Evolutionary conservation across 441 rosid species (phyloP).

Genomic region (Pelargonium exstipulatum): DNA sequence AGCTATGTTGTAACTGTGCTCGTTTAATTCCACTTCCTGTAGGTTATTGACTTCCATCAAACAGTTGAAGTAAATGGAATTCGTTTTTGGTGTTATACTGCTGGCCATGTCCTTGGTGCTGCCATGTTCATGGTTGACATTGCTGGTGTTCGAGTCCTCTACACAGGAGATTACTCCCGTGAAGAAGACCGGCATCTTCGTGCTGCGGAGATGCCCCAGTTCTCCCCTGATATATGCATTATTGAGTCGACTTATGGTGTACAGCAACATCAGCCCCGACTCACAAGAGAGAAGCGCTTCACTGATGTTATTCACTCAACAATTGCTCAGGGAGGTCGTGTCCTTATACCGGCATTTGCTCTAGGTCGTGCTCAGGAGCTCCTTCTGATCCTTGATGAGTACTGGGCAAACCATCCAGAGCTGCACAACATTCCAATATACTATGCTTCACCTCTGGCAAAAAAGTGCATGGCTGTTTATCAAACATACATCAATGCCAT

Average conservation of each 20-base stretch:
- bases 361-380: slow-evolving; percentile 97
- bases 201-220: slow-evolving; percentile 92
- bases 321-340: slow-evolving; percentile 81
- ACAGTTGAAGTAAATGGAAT: slow-evolving; percentile 84
- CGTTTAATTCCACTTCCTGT: slow-evolving; percentile 9
- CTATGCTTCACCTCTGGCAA: slow-evolving; percentile 91
- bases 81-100: slow-evolving; percentile 93
- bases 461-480: slow-evolving; percentile 84
- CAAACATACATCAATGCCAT: slow-evolving; percentile 86
- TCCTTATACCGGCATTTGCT: slow-evolving; percentile 81
- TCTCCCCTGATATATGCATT: slow-evolving; percentile 89
- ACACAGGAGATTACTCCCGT: slow-evolving; percentile 89
- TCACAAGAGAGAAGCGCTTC: slow-evolving; percentile 80
- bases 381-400: slow-evolving; percentile 79
- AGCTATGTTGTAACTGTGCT: not conserved
- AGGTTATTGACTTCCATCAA: slow-evolving; percentile 95
- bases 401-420: slow-evolving; percentile 79
- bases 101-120: slow-evolving; percentile 97
- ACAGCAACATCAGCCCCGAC: slow-evolving; percentile 86
- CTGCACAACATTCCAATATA: slow-evolving; percentile 79
- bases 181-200: slow-evolving; percentile 91
- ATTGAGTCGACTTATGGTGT: slow-evolving; percentile 93
- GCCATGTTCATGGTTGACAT: slow-evolving; percentile 97
- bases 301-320: slow-evolving; percentile 84
- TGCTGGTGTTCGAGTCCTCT: slow-evolving; percentile 81